Evolutionary conservation across 805 yeast species (phyloP).

Genomic region (Peterozyma xylosa): DNA sequence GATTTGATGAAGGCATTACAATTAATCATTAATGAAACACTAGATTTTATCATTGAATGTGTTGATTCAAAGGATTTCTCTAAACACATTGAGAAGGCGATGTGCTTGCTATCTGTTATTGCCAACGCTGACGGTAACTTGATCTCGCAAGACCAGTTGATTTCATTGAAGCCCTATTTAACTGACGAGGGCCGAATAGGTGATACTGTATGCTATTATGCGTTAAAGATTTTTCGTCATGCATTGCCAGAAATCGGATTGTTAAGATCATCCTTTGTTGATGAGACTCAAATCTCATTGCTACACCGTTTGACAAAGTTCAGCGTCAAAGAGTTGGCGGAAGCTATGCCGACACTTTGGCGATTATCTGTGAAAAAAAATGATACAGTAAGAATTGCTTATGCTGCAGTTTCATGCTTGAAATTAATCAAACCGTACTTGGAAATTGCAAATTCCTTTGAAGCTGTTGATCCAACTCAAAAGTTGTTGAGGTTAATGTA

Average conservation of each 20-base stretch:
- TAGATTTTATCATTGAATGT: conserved; percentile 28
- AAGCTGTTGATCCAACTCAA: conserved; percentile 10
- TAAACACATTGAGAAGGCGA: conserved; percentile 22
- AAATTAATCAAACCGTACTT: conserved; percentile 40
- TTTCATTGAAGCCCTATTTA: conserved; percentile 58
- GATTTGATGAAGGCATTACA: conserved; percentile 17
- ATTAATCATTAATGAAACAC: conserved; percentile 24
- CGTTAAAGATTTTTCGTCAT: conserved; percentile 46
- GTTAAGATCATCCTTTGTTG: conserved; percentile 43
- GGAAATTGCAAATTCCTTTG: conserved; percentile 15
- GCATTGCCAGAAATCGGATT: conserved; percentile 35
- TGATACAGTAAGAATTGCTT: conserved; percentile 42
- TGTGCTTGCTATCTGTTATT: conserved; percentile 49
- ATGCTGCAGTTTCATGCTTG: conserved; percentile 60
- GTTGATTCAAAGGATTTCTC: conserved; percentile 19
- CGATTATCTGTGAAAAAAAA: conserved; percentile 36
- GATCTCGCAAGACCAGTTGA: conserved; percentile 59
- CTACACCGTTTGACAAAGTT: conserved; percentile 52
- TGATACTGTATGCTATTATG: conserved; percentile 33
- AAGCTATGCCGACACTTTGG: conserved; percentile 71
- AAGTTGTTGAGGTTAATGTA: conserved; percentile 50
- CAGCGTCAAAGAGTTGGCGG: conserved; percentile 52
- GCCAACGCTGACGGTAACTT: conserved; percentile 45
- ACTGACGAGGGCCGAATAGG: conserved; percentile 36
- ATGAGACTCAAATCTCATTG: conserved; percentile 42